A percentile compares a stretch with the other conserved stretches of the same genome.
Conservation (phyloP, 2,329 filamentous ascomycete genomes). For the Neonectria punicea region DNA sequence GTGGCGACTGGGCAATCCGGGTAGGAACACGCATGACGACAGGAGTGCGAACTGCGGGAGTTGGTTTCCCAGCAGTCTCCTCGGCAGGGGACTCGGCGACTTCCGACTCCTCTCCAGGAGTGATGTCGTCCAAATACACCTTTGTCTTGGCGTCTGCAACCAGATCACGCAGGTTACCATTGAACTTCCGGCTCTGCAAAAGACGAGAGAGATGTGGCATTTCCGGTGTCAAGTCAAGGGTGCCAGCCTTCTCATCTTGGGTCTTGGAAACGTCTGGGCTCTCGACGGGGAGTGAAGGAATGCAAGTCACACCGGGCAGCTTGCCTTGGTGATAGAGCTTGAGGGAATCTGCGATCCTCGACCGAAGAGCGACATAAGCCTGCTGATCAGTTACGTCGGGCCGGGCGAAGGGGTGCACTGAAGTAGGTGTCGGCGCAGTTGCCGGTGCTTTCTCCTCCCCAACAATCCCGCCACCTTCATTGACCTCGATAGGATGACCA, state of each 20-base stretch:
- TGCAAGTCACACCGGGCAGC: slow-evolving; percentile 59
- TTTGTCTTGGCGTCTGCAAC: slow-evolving; percentile 69
- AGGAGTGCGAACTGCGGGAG: slow-evolving; percentile 47
- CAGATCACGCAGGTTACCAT: slow-evolving; percentile 66
- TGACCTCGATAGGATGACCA: slow-evolving; percentile 78
- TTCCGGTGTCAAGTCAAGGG: slow-evolving; percentile 65
- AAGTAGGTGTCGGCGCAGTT: slow-evolving; percentile 3
- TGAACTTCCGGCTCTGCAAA: slow-evolving; percentile 70
- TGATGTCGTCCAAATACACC: slow-evolving; percentile 60
- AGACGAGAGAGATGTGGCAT: slow-evolving; percentile 75
- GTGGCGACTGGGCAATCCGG: slow-evolving; percentile 64
- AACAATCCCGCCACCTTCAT: slow-evolving; percentile 31
- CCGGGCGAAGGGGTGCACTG: slow-evolving; percentile 50
- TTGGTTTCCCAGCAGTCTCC: slow-evolving; percentile 20
- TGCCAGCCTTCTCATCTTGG: slow-evolving; percentile 28
- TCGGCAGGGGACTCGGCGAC: slow-evolving; percentile 38
- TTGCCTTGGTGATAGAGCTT: slow-evolving; percentile 63
- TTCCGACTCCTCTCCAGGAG: slow-evolving; percentile 66
- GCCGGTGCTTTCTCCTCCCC: slow-evolving; percentile 42
- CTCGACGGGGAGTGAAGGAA: slow-evolving; percentile 49
- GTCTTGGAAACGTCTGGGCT: slow-evolving; percentile 10
- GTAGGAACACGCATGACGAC: slow-evolving; percentile 68
- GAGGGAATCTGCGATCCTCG: slow-evolving; percentile 65
- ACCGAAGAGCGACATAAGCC: slow-evolving; percentile 60
- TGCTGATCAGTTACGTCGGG: slow-evolving; percentile 64